These are phyloP conservation scores for Rubia yunnanensis DNA, from an alignment of 257 asterid species.

Conservation along the genomic window DNA sequence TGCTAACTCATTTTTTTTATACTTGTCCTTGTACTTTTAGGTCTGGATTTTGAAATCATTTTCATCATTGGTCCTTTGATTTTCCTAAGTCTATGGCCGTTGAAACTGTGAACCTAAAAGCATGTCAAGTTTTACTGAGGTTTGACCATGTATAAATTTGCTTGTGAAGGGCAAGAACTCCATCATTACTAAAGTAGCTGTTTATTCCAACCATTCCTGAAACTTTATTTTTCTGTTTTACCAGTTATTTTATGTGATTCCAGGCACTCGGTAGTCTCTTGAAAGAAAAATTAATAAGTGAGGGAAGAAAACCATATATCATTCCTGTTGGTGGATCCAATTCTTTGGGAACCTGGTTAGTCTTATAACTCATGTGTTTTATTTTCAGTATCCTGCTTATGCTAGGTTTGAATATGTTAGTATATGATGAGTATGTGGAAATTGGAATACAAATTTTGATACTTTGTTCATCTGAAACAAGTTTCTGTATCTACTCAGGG, in stretches of 20 bases:
- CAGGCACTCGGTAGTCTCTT: conserved; percentile 75
- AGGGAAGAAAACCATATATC: conserved; percentile 91
- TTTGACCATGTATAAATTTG: background rate
- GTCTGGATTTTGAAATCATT: background rate
- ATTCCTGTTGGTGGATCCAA: conserved; percentile 98
- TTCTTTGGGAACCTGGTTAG: conserved; percentile 93
- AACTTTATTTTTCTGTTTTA: background rate
- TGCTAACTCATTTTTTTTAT: background rate
- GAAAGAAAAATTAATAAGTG: conserved; percentile 66
- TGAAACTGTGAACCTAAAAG: background rate
- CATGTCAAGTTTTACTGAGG: background rate
- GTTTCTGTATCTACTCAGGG: background rate
- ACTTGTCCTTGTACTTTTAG: background rate
- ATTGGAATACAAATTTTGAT: background rate
- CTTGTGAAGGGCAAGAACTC: background rate
- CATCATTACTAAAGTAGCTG: background rate
- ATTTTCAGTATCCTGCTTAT: conserved; percentile 2
- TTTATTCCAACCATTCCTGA: conserved; percentile 1
- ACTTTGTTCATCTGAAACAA: background rate
- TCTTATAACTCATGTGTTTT: conserved; percentile 5
- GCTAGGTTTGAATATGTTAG: background rate
- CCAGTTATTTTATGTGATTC: conserved; percentile 8
- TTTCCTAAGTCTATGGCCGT: background rate
- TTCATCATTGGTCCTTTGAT: background rate
- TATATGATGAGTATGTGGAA: background rate